Conservation (phyloP, 805 yeast species). For the Kregervanrija delftensis region DNA sequence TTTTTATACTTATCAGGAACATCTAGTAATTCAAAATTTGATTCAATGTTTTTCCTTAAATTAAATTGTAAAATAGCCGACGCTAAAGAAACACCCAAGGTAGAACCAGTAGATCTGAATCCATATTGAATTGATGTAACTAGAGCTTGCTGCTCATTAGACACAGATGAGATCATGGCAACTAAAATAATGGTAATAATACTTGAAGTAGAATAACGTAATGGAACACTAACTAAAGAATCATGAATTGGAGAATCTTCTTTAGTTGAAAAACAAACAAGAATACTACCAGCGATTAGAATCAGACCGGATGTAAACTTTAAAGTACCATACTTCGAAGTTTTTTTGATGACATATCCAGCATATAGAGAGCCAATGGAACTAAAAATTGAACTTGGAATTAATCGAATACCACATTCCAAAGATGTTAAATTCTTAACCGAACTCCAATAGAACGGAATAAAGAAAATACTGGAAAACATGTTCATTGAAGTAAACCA, state of each 20-base stretch:
- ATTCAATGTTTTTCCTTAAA: conserved; percentile 5
- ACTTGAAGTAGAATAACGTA: conserved; percentile 61
- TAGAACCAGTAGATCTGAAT: conserved; percentile 45
- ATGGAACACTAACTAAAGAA: conserved; percentile 37
- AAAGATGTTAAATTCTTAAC: conserved; percentile 16
- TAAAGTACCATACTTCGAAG: conserved; percentile 55
- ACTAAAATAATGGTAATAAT: conserved; percentile 63
- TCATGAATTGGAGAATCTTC: conserved; percentile 27
- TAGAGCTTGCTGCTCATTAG: conserved; percentile 62
- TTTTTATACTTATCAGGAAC: conserved; percentile 11
- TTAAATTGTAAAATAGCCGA: conserved; percentile 37
- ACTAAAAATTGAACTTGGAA: conserved; percentile 58
- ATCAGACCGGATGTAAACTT: conserved; percentile 36
- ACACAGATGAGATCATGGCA: conserved; percentile 70
- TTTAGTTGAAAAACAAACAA: conserved; percentile 20
- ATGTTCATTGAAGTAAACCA: conserved; percentile 65
- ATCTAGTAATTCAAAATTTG: conserved; percentile 6
- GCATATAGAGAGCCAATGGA: conserved; percentile 58
- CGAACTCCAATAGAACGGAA: conserved; percentile 50
- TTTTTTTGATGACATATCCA: conserved; percentile 57
- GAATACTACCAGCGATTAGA: conserved; percentile 38
- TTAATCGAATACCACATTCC: conserved; percentile 32
- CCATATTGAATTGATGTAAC: conserved; percentile 84
- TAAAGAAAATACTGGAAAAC: conserved; percentile 54
- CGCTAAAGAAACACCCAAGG: conserved; percentile 42